Base-by-base conservation (phyloP, 2,329 filamentous ascomycete genomes). In the Alternaria arborescens region DNA sequence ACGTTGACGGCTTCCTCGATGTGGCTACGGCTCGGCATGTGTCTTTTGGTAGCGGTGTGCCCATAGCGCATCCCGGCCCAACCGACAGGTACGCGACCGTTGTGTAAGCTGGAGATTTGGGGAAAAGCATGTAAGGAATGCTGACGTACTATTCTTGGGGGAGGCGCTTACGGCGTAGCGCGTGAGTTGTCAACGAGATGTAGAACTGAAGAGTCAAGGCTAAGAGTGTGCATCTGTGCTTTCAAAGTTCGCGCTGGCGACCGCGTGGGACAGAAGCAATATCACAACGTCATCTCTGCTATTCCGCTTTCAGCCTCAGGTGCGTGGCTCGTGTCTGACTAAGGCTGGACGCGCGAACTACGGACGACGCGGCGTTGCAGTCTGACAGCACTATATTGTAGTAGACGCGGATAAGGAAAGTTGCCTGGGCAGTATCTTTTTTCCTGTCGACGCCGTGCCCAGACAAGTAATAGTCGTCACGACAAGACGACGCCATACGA, bases 131-230 rank as follows among this genome's bases (percentile, higher is more conserved):
- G 24, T 12, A 26, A 54, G 36, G 54, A 40, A 53, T 52, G 42
- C 55, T 55, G 44, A 63, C 61, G 52, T 65, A 63, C 67, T 67
- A 68, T 66, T 72, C 52, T 59, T 18, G 55, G 60, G 22, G 36
- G 6, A 14, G 50, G 34, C 34, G 50, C 36, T 20, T 30, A 16
- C 14, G 1, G 3, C 8, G 38, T 20, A 40, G 30, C n/a, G 43
- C 20, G 40, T 42, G 20, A 12, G 40, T 11, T 16, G 40, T 22
- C 40, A 8, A 42, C 8, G 40, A 24, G 38, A 22, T 6, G 38
- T 22, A 41, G 38, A 41, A 22, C 0, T 41, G 3, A 8, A 41
- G 20, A 18, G 10, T 11, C 28, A 14, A 22, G 38, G 18, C n/a
- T 22, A 12, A 12, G 38, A 22, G 18, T 32, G 16, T 46, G 22